Evolutionary conservation across 2,329 filamentous ascomycete species (phyloP).

Genomic region (Beauveria sp.): DNA sequence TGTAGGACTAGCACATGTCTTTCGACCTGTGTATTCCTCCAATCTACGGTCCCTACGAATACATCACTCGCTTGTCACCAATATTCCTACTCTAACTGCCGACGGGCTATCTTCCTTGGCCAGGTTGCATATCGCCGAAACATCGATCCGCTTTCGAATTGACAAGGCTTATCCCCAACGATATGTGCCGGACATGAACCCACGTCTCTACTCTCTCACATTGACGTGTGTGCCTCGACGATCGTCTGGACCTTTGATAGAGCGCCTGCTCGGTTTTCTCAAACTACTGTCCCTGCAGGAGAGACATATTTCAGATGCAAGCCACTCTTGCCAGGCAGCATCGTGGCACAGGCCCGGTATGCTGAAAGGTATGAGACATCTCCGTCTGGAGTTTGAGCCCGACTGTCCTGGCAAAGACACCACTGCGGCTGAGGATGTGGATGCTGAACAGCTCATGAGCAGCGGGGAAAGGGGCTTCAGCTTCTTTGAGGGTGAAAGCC

Average conservation of each 20-base stretch:
- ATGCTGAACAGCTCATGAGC: constrained; percentile 35
- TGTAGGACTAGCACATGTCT: constrained; percentile 36
- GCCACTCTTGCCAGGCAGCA: constrained; percentile 7
- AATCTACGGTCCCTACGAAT: constrained; percentile 45
- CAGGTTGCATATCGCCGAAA: constrained; percentile 37
- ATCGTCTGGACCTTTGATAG: constrained; percentile 42
- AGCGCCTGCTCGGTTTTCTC: constrained; percentile 41
- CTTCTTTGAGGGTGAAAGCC: constrained; percentile 33
- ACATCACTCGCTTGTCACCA: constrained; percentile 54
- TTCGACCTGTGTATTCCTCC: constrained; percentile 45
- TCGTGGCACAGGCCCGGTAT: constrained; percentile 33
- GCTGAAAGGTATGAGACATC: constrained; percentile 43
- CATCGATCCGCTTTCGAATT: constrained; percentile 32
- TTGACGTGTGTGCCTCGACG: constrained; percentile 47
- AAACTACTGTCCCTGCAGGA: constrained; percentile 42
- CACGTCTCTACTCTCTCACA: constrained; percentile 43
- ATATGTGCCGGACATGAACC: constrained; percentile 49
- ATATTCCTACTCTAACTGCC: constrained; percentile 37
- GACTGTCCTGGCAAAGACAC: constrained; percentile 31
- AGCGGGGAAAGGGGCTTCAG: constrained; percentile 33
- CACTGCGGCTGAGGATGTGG: constrained; percentile 26
- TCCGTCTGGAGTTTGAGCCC: constrained; percentile 47
- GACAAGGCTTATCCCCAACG: constrained; percentile 38
- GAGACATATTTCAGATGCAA: constrained; percentile 29
- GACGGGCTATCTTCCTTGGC: constrained; percentile 28